Evolutionary conservation across 2,329 filamentous ascomycete species (phyloP), one percentile per base, ranked within the genome.

Genomic region (Xylaria sp.): DNA sequence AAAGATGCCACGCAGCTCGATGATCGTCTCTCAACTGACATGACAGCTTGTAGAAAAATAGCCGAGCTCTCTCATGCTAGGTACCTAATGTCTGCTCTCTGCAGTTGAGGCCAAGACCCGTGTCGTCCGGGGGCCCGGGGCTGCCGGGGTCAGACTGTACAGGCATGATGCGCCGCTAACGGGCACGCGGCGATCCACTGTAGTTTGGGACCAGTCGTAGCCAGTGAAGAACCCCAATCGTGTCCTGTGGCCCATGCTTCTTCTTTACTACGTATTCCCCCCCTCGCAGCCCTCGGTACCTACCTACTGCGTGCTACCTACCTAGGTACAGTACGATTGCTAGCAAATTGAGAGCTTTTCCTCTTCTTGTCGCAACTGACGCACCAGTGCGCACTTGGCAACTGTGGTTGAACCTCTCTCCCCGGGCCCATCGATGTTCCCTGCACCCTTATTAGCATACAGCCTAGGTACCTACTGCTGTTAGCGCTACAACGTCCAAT

Each of bases 191-290:
- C 21, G 9, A 39, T 37, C 64, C 64, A 58, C 63, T 45, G 11
- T 42, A 46, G 17, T 37, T 26, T 5, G 5, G 24, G 18, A 22
- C 19, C 38, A 21, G 17, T 44, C 38, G 44, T 42, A 55, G 50
- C 64, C 63, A 66, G 52, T 66, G 49, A 57, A 44, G 58, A 43
- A 51, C 29, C 34, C 57, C 64, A 66, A 67, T 67, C n/a, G n/a
- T n/a, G n/a, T n/a, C n/a, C n/a, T n/a, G n/a, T n/a, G n/a, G n/a
- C n/a, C n/a, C n/a, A n/a, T n/a, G n/a, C n/a, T n/a, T n/a, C n/a
- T n/a, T n/a, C n/a, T n/a, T n/a, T n/a, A n/a, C n/a, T n/a, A n/a
- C n/a, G n/a, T n/a, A n/a, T n/a, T n/a, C n/a, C n/a, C n/a, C n/a
- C n/a, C n/a, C n/a, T n/a, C n/a, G n/a, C n/a, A n/a, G n/a, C n/a